Conservation (phyloP, 1,139 yeast species). For the Martiniozyma asiatica region DNA sequence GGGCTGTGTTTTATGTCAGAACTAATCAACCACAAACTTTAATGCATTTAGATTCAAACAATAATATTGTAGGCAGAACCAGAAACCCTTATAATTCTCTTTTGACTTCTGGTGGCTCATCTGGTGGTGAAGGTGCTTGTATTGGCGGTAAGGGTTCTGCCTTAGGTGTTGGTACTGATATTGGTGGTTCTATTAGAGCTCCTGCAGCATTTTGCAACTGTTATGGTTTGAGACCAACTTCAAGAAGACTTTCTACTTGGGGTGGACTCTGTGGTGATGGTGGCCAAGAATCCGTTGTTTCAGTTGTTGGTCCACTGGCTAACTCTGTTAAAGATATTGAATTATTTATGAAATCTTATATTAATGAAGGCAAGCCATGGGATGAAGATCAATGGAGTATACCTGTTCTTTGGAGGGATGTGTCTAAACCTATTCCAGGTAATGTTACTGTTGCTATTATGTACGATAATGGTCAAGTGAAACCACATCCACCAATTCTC, state of each 20-base stretch:
- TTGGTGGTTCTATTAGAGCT: slow-evolving; percentile 52
- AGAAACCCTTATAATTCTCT: slow-evolving; percentile 42
- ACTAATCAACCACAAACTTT: slow-evolving; percentile 46
- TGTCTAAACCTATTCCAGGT: slow-evolving; percentile 7
- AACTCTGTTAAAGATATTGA: slow-evolving; percentile 54
- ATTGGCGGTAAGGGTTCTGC: slow-evolving; percentile 36
- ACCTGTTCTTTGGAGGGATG: slow-evolving; percentile 30
- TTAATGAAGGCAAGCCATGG: slow-evolving; percentile 48
- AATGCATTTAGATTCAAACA: slow-evolving; percentile 43
- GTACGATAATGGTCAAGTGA: slow-evolving; percentile 24
- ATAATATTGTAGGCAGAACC: slow-evolving; percentile 39
- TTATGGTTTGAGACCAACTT: slow-evolving; percentile 41
- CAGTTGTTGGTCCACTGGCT: slow-evolving; percentile 50
- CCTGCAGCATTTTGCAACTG: slow-evolving; percentile 46
- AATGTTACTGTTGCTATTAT: slow-evolving; percentile 26
- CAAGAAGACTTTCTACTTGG: slow-evolving; percentile 38
- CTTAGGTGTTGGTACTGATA: slow-evolving; percentile 52
- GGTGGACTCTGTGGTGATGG: slow-evolving; percentile 42
- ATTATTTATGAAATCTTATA: slow-evolving; percentile 42
- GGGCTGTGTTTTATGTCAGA: slow-evolving; percentile 51
- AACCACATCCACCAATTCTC: slow-evolving; percentile 41
- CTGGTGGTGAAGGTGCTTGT: slow-evolving; percentile 58
- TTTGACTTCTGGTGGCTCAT: slow-evolving; percentile 48
- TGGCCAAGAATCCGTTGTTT: slow-evolving; percentile 43
- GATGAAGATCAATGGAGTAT: slow-evolving; percentile 33